Conservation (phyloP, 2,329 filamentous ascomycete genomes). For the Botrytis paeoniae region DNA sequence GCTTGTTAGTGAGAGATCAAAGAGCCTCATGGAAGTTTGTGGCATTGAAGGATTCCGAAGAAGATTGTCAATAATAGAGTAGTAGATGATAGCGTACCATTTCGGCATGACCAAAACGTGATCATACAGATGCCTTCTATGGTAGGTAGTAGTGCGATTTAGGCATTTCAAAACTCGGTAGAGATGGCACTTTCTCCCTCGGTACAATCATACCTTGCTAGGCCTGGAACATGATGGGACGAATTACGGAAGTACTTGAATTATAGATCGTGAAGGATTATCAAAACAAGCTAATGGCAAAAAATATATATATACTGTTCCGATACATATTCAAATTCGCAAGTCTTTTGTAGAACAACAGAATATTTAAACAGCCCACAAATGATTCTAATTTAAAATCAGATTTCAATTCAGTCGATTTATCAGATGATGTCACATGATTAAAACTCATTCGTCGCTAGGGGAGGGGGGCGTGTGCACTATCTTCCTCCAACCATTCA, state of each 20-base stretch:
- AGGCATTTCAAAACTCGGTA: background rate
- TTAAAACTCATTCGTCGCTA: background rate
- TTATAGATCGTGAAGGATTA: background rate
- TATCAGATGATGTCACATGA: background rate
- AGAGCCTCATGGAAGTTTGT: background rate
- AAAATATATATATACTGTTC: background rate
- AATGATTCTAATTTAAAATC: background rate
- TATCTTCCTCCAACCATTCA: background rate
- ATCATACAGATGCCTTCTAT: background rate
- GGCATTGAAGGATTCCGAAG: background rate
- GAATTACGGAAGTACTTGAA: background rate
- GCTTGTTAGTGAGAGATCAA: fast-evolving
- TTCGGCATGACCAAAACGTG: background rate
- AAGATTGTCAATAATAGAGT: background rate
- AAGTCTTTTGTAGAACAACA: background rate
- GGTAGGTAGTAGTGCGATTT: background rate
- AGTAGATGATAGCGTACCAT: background rate
- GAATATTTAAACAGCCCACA: background rate
- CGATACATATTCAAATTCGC: background rate
- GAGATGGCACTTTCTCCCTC: background rate
- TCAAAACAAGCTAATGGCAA: background rate
- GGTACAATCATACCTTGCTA: background rate
- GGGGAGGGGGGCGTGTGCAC: background rate
- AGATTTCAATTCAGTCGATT: background rate
- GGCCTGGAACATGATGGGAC: background rate